Evolutionary conservation across 495 filamentous ascomycete species (phyloP).

Genomic region (Cladorrhinum samala): DNA sequence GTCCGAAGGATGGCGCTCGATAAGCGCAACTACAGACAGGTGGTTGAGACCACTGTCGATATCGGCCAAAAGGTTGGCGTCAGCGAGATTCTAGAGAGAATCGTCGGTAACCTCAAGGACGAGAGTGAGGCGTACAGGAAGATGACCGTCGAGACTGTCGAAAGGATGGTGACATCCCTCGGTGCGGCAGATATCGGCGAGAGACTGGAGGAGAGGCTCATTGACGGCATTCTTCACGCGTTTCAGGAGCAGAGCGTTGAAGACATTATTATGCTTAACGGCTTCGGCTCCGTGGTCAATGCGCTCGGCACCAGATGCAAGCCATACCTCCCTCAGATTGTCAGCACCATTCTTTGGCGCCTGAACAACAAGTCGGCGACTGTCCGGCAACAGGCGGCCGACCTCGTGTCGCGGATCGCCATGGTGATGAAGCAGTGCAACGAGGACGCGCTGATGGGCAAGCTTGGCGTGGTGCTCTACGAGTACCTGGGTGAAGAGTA

Average conservation of each 20-base stretch:
- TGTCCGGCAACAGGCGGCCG: slow-evolving; percentile 93
- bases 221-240: slow-evolving; percentile 93
- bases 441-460: slow-evolving; percentile 92
- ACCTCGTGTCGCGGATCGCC: slow-evolving; percentile 92
- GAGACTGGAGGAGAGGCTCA: slow-evolving; percentile 82
- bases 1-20: slow-evolving; percentile 94
- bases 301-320: slow-evolving; percentile 91
- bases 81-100: slow-evolving; percentile 86
- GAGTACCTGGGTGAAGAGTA: slow-evolving; percentile 99
- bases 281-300: slow-evolving; percentile 98
- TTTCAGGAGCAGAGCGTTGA: slow-evolving; percentile 99
- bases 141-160: slow-evolving; percentile 97
- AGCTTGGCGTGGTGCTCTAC: slow-evolving; percentile 93
- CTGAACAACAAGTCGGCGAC: slow-evolving; percentile 96
- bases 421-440: slow-evolving; percentile 99
- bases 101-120: slow-evolving; percentile 94
- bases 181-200: slow-evolving; percentile 93
- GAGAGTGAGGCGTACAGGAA: slow-evolving; percentile 97
- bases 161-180: slow-evolving; percentile 88
- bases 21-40: slow-evolving; percentile 92
- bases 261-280: slow-evolving; percentile 92
- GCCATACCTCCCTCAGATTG: slow-evolving; percentile 93
- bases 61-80: slow-evolving; percentile 95
- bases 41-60: slow-evolving; percentile 97
- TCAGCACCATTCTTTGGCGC: slow-evolving; percentile 93